Conservation (phyloP, 2,329 filamentous ascomycete genomes). For the Cladophialophora chaetospira region DNA sequence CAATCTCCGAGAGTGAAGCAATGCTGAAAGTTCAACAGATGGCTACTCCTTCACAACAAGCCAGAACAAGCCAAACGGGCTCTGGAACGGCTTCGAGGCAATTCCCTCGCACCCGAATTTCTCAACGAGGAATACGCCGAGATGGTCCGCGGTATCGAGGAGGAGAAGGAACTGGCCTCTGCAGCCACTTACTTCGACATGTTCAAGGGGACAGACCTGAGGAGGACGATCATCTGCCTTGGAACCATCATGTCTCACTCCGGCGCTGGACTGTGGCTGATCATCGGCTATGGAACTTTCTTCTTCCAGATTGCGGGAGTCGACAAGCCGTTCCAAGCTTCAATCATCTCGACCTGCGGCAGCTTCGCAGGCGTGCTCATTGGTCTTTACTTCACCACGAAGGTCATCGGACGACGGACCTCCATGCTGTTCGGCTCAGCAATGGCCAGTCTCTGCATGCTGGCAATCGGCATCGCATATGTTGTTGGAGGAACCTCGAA, state of each 20-base stretch:
- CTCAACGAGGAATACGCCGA: slow-evolving; percentile 25
- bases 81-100: slow-evolving; percentile 20
- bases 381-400: slow-evolving; percentile 40
- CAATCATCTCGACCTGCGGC: slow-evolving; percentile 37
- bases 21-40: slow-evolving; percentile 5
- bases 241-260: slow-evolving; percentile 54
- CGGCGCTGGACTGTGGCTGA: slow-evolving; percentile 18
- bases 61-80: slow-evolving; percentile 21
- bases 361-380: slow-evolving; percentile 41
- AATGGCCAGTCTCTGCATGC: slow-evolving; percentile 38
- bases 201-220: slow-evolving; percentile 37
- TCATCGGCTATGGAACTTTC: slow-evolving; percentile 44
- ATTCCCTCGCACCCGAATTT: slow-evolving; percentile 12
- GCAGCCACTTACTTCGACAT: slow-evolving; percentile 35
- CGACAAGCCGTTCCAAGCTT: slow-evolving; percentile 36
- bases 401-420: slow-evolving; percentile 40
- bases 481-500: slow-evolving; percentile 41
- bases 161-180: slow-evolving; percentile 19
- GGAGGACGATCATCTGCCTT: slow-evolving; percentile 51
- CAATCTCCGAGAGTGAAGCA: background rate
- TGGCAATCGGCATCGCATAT: slow-evolving; percentile 44
- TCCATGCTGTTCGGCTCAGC: slow-evolving; percentile 38
- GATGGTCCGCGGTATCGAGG: slow-evolving; percentile 30
- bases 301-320: slow-evolving; percentile 52
- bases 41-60: slow-evolving; percentile 26